These are phyloP conservation scores for Chlamydomonas reinhardtii DNA, from an alignment of 163 green algal genomes.

Conservation along the genomic window DNA sequence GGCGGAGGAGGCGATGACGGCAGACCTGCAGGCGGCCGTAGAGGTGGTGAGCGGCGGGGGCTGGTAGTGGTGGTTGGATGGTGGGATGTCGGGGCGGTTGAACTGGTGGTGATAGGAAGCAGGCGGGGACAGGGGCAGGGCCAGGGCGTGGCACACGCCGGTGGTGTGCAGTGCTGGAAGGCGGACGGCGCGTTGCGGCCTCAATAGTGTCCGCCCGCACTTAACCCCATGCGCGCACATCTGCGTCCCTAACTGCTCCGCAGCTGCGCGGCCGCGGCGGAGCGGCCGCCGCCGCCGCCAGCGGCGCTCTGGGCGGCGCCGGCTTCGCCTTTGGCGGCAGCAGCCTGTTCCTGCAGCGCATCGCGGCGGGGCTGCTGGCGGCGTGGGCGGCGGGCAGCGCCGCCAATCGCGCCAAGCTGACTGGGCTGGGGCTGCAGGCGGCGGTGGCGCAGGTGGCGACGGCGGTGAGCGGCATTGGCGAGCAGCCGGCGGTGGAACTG, in stretches of 20 bases:
- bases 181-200: too few relatives aligned
- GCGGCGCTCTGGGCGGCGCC: too few relatives aligned
- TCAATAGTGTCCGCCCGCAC: too few relatives aligned
- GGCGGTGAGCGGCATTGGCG: conserved; percentile 12
- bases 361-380: conserved; percentile 11
- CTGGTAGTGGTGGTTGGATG: background rate
- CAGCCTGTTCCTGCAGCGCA: background rate
- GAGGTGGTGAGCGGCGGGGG: conserved; percentile 36
- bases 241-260: too few relatives aligned
- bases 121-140: too few relatives aligned
- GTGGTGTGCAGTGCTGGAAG: too few relatives aligned
- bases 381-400: conserved; percentile 24
- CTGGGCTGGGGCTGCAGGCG: conserved; percentile 35
- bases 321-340: too few relatives aligned
- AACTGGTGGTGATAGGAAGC: too few relatives aligned
- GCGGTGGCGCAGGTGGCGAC: conserved; percentile 36
- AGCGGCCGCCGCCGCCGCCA: too few relatives aligned
- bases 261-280: too few relatives aligned
- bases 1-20: conserved; percentile 27
- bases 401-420: conserved; percentile 28
- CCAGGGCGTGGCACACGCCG: too few relatives aligned
- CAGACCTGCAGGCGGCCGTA: conserved; percentile 39
- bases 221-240: too few relatives aligned
- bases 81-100: background rate
- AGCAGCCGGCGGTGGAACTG: conserved; percentile 39